These are phyloP conservation scores for Xerocomellus chrysenteron DNA, from an alignment of 768 basidiomycete genomes.

Conservation along the genomic window DNA sequence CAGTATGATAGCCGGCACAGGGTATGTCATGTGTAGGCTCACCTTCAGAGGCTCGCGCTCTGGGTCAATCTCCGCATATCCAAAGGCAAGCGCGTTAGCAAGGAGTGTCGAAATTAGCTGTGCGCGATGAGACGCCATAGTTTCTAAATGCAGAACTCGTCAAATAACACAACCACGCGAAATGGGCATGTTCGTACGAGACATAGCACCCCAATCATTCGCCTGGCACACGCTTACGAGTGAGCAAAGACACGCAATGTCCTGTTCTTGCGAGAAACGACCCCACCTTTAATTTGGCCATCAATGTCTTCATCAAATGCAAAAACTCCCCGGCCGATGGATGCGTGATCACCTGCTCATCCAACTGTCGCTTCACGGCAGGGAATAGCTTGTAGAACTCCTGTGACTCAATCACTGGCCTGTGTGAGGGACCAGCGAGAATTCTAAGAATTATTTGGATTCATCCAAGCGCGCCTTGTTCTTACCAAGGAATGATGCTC, in stretches of 20 bases:
- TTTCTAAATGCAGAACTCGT: conserved; percentile 36
- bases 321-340: conserved; percentile 53
- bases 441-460: no score
- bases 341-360: conserved; percentile 50
- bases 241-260: background rate
- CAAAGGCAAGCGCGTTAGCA: conserved; percentile 47
- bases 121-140: conserved; percentile 46
- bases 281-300: conserved; percentile 66
- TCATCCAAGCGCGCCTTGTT: background rate
- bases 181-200: conserved; percentile 41
- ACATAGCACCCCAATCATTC: conserved; percentile 65
- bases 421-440: background rate
- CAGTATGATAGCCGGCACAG: background rate
- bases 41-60: conserved; percentile 53
- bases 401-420: conserved; percentile 59
- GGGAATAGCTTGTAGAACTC: conserved; percentile 58
- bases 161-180: background rate
- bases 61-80: conserved; percentile 45
- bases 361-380: conserved; percentile 44
- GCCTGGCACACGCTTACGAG: conserved; percentile 34
- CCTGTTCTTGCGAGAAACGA: background rate
- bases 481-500: conserved; percentile 57
- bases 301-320: conserved; percentile 56
- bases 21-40: background rate
- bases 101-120: conserved; percentile 43